Base-by-base conservation (phyloP, 129 eudicot genomes). In the Centella asiatica region DNA sequence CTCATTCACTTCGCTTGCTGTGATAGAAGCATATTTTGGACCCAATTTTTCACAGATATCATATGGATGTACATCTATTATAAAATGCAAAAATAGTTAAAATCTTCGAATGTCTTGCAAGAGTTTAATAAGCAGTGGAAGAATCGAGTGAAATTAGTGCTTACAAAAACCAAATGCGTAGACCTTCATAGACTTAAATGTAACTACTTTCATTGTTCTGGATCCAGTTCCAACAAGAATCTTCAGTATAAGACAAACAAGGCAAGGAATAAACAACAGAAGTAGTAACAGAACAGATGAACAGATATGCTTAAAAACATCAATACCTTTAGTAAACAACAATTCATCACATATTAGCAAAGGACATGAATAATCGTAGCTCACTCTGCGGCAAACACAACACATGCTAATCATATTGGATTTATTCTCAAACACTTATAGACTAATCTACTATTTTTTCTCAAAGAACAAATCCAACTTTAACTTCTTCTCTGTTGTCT, bases 151-250 rank as follows among this genome's bases (percentile, higher is more conserved):
- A 62, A 22, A 45, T 8, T 63, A 68, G 65, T 68, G 74, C 99
- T 92, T 78, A 92, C 99, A 92, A 58, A 92, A 84, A 46, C 90
- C 99, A 77, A 81, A 92, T 28, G 99, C 99, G 69, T 92, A 92
- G 72, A 92, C 74, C 79, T 83, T 87, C 50, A 84, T 68, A 60
- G 98, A 77, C 74, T 92, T 92, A 34, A 92, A 75, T 78, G 78
- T 82, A 53, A 92, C 70, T 55, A 92, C 76, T 64, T 74, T 87
- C 88, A 87, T 84, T 12, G 74, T 80, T 76, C 81, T 85, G 6
- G 96, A 84, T 66, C 99, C 99, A 76, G 99, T 92, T 71, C 88
- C 99, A 76, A 92, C 99, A 68, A 92, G 99, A 54, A 92, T 86
- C 99, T 92, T 57, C 5, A 32, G 44, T 57, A 12, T 20, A 73